Evolutionary conservation across 1,284 basidiomycete genomes (phyloP).

Genomic region (Ceratobasidium sp.): DNA sequence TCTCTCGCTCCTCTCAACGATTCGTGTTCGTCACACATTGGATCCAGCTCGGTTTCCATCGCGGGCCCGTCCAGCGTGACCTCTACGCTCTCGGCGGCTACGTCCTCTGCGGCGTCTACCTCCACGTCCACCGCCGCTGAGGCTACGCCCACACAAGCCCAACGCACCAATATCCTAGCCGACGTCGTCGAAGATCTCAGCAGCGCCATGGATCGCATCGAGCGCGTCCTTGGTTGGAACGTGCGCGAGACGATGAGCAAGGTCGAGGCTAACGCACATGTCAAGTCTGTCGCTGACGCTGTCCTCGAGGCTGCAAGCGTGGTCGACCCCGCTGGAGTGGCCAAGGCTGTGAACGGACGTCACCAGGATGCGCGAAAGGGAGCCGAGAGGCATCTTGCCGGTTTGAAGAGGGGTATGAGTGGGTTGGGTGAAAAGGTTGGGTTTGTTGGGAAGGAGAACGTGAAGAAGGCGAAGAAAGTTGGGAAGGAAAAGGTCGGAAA

Average conservation of each 20-base stretch:
- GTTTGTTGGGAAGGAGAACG: background rate
- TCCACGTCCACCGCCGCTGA: background rate
- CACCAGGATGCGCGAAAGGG: constrained; percentile 4
- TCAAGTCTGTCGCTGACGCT: constrained; percentile 4
- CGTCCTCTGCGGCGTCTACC: background rate
- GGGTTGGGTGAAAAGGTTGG: constrained; percentile 14
- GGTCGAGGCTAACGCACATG: constrained; percentile 1
- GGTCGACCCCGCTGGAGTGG: background rate
- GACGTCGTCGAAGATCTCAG: constrained; percentile 19
- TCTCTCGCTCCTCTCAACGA: constrained; percentile 9
- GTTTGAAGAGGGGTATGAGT: constrained; percentile 17
- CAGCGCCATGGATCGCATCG: constrained; percentile 8
- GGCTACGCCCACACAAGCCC: background rate
- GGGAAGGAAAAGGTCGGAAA: constrained; percentile 3
- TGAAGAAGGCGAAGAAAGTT: constrained; percentile 4
- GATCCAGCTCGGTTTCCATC: background rate
- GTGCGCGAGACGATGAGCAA: constrained; percentile 10
- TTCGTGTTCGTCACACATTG: constrained; percentile 18
- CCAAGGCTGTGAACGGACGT: background rate
- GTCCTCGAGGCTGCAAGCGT: background rate
- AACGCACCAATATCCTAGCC: background rate
- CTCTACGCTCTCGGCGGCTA: background rate
- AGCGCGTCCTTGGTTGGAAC: constrained; percentile 22
- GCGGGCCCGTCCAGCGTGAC: background rate
- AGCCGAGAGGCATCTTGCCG: constrained; percentile 17